Percentiles rank a stretch among this genome's conserved stretches.
phyloP scores from a whole-genome alignment of 139 green algal species.

The Parachlorella kessleri region DNA sequence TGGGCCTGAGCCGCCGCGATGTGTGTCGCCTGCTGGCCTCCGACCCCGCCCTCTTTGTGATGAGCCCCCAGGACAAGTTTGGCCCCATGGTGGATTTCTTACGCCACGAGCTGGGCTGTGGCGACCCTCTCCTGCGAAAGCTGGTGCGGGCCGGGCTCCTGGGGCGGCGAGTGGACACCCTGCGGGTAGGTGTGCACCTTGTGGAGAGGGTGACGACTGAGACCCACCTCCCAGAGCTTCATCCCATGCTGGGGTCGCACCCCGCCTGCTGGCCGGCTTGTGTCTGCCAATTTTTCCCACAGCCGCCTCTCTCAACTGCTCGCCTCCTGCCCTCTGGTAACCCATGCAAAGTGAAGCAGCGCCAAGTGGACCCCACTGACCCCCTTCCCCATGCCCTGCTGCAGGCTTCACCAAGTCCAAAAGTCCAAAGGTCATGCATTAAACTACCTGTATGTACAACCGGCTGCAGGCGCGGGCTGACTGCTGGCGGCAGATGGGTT shows the following conservation, averaged over 20 bases:
- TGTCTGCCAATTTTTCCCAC: no score
- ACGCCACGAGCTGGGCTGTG: conserved; percentile 6
- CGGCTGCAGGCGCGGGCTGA: conserved; percentile 10
- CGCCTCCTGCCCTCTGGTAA: no score
- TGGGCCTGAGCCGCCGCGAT: neutral
- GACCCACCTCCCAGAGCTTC: no score
- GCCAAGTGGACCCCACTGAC: no score
- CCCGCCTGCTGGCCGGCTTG: no score
- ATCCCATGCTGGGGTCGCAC: no score
- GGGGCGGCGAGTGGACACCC: conserved; percentile 21
- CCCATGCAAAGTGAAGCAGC: no score
- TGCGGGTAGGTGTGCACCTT: conserved; percentile 7
- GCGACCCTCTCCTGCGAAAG: neutral
- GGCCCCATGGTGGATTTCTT: neutral
- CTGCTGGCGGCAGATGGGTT: conserved; percentile 21
- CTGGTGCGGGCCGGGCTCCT: conserved; percentile 21
- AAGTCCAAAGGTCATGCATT: no score
- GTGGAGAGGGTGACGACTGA: neutral
- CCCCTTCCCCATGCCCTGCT: no score
- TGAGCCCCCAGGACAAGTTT: neutral
- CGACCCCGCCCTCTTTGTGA: conserved; percentile 5
- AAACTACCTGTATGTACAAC: no score
- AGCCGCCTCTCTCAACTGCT: no score
- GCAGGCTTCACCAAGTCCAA: no score
- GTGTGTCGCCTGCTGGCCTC: conserved; percentile 2